These are phyloP conservation scores for Aspergillus luchuensis DNA, from an alignment of 2,329 filamentous ascomycete genomes.

Conservation along the genomic window DNA sequence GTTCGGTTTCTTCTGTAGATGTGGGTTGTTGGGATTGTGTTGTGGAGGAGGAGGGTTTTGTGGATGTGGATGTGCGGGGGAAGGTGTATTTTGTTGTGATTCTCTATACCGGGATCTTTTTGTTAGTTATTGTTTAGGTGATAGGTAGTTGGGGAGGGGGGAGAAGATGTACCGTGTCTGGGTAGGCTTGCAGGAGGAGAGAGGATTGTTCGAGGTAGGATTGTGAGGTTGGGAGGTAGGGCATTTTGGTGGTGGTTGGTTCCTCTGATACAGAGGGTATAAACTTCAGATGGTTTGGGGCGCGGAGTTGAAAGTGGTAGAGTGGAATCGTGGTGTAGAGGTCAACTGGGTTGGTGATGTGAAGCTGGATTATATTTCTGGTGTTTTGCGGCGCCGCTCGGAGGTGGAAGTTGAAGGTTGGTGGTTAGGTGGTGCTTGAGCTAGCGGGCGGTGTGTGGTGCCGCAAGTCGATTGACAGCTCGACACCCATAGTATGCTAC, in stretches of 20 bases:
- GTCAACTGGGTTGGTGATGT: neutral
- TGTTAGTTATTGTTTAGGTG: conserved; percentile 5
- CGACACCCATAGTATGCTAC: neutral
- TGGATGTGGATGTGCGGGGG: conserved; percentile 32
- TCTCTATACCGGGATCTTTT: conserved; percentile 57
- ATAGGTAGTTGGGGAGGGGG: neutral
- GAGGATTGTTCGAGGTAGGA: conserved; percentile 89
- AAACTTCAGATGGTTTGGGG: too few species aligned
- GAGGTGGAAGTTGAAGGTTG: neutral
- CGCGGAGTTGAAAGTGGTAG: neutral
- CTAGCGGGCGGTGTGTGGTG: neutral
- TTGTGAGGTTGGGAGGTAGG: conserved; percentile 77
- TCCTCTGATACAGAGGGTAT: too few species aligned
- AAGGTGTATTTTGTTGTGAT: conserved; percentile 93
- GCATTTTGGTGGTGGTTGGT: conserved; percentile 58
- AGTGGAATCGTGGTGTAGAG: neutral
- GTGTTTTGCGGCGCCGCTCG: neutral
- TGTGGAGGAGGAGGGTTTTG: conserved; percentile 15
- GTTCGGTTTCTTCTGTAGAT: conserved; percentile 24
- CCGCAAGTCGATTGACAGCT: neutral
- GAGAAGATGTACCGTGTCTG: conserved; percentile 68
- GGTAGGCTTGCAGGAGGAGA: conserved; percentile 81
- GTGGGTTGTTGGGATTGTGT: conserved; percentile 34
- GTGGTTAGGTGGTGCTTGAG: too few species aligned
- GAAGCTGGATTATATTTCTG: neutral